These are phyloP conservation scores for Saitozyma podzolica DNA, from an alignment of 768 basidiomycete genomes.

Conservation along the genomic window DNA sequence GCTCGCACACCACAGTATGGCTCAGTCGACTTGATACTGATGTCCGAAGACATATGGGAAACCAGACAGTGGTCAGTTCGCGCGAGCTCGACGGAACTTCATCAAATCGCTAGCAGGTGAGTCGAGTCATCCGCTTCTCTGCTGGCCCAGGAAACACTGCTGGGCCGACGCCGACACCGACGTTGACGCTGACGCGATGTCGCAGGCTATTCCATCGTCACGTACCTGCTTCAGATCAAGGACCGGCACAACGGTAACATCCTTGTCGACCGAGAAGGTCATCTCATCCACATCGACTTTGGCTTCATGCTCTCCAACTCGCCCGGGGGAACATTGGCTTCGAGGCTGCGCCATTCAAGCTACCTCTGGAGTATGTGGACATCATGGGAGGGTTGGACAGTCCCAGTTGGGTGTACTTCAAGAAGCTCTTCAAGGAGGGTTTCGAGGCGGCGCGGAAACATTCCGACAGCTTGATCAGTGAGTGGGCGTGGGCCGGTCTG, in stretches of 20 bases:
- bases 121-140: constrained; percentile 34
- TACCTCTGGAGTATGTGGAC: constrained; percentile 92
- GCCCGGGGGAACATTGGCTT: constrained; percentile 92
- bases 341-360: constrained; percentile 98
- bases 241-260: constrained; percentile 99
- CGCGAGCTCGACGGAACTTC: constrained; percentile 88
- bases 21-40: not conserved
- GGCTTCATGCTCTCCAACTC: constrained; percentile 97
- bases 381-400: constrained; percentile 84
- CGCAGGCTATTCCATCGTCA: constrained; percentile 86
- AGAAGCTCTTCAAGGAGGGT: constrained; percentile 80
- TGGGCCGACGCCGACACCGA: not conserved
- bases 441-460: constrained; percentile 94
- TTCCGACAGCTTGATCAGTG: constrained; percentile 91
- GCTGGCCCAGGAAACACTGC: too few relatives aligned
- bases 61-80: constrained; percentile 79
- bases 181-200: too few relatives aligned
- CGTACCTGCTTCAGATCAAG: constrained; percentile 96
- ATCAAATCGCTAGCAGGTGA: constrained; percentile 74
- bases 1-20: not conserved
- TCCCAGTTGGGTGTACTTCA: constrained; percentile 78
- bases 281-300: constrained; percentile 93
- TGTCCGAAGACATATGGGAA: constrained; percentile 77
- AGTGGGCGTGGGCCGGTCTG: constrained; percentile 48
- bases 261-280: constrained; percentile 89